Percentiles rank a stretch among this genome's conserved stretches.
Evolutionary conservation across 2,329 filamentous ascomycete genomes (phyloP).

Genomic region (Corynespora cassiicola): DNA sequence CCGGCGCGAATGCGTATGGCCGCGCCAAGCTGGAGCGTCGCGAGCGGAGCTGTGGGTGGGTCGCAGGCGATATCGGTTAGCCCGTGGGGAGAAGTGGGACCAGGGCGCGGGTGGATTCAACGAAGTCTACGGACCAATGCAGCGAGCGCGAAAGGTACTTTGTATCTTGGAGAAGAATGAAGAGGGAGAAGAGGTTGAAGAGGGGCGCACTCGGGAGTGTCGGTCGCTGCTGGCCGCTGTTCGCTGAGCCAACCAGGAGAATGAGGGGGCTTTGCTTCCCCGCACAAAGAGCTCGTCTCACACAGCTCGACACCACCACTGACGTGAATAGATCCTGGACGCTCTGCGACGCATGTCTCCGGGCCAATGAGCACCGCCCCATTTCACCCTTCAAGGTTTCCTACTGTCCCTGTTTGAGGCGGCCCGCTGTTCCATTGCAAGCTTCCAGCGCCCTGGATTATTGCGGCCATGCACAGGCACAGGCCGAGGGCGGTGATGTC

Average conservation of each 20-base stretch:
- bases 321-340: constrained; percentile 12
- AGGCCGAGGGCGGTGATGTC: not conserved
- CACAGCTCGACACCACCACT: not conserved
- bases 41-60: constrained; percentile 3
- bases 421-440: constrained; percentile 1
- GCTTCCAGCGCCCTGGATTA: not conserved
- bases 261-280: no score
- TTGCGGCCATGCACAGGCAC: not conserved
- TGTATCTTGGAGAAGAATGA: not conserved
- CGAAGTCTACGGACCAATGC: no score
- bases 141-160: not conserved
- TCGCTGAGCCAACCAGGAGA: no score
- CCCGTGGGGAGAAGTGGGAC: no score
- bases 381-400: no score
- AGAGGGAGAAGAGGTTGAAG: not conserved
- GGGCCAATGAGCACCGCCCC: constrained; percentile 12
- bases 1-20: constrained; percentile 1
- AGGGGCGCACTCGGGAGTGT: constrained; percentile 2
- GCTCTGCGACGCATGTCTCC: not conserved
- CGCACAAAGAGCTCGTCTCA: no score
- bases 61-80: constrained; percentile 11
- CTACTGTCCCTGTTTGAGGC: not conserved
- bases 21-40: constrained; percentile 7
- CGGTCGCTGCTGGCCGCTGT: not conserved
- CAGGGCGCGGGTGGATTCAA: no score